Percentiles rank a stretch among this genome's conserved stretches.
phyloP scores from a whole-genome alignment of 2,329 filamentous ascomycete genomes.

The Neofusicoccum sp. region DNA sequence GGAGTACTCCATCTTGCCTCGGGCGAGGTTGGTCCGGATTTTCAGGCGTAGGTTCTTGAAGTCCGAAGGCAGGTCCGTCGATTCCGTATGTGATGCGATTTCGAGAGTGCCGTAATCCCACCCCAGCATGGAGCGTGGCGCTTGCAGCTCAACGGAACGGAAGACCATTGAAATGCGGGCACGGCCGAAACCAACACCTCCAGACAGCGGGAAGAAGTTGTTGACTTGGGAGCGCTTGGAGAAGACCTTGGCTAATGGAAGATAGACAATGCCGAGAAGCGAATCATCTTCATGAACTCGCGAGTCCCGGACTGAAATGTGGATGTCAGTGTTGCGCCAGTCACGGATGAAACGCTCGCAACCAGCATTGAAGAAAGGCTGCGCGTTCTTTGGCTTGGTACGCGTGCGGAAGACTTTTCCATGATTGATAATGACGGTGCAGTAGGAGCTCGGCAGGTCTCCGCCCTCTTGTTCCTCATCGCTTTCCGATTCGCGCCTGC shows the following conservation, averaged over 20 bases:
- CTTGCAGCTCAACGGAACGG: slow-evolving; percentile 66
- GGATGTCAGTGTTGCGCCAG: slow-evolving; percentile 68
- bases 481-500: slow-evolving; percentile 54
- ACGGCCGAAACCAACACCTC: slow-evolving; percentile 73
- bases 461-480: slow-evolving; percentile 64
- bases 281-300: slow-evolving; percentile 70
- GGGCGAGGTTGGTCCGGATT: slow-evolving; percentile 60
- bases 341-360: slow-evolving; percentile 73
- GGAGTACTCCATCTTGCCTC: slow-evolving; percentile 59
- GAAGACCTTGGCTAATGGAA: slow-evolving; percentile 66
- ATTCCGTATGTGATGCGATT: slow-evolving; percentile 56
- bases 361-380: slow-evolving; percentile 78
- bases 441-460: slow-evolving; percentile 70
- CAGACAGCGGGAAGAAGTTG: slow-evolving; percentile 67
- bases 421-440: slow-evolving; percentile 74
- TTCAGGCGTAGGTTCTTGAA: slow-evolving; percentile 59
- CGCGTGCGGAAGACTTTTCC: slow-evolving; percentile 69
- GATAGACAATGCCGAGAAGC: slow-evolving; percentile 69
- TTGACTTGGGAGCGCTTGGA: slow-evolving; percentile 65
- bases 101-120: slow-evolving; percentile 75
- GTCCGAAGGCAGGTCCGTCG: slow-evolving; percentile 53
- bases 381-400: slow-evolving; percentile 76
- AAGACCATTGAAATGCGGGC: slow-evolving; percentile 72
- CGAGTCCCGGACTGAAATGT: slow-evolving; percentile 68
- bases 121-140: slow-evolving; percentile 61